phyloP scores from a whole-genome alignment of 1,284 basidiomycete genomes.

The Inonotus hispidus region DNA sequence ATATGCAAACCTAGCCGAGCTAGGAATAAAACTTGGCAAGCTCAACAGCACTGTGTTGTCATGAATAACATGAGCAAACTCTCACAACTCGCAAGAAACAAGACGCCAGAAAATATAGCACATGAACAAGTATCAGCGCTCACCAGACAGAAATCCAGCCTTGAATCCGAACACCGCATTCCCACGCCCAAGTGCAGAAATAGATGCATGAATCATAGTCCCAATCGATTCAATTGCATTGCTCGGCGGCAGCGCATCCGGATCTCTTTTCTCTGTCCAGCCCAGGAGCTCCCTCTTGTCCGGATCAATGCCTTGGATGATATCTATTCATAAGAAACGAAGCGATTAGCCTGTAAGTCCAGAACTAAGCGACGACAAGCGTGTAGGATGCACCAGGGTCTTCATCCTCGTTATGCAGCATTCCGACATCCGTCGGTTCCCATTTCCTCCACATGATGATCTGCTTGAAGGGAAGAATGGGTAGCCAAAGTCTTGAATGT shows the following conservation, averaged over 20 bases:
- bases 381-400: conserved; percentile 36
- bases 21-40: conserved; percentile 35
- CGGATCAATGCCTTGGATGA: conserved; percentile 51
- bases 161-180: conserved; percentile 76
- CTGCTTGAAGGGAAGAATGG: conserved; percentile 40
- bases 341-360: neutral
- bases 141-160: conserved; percentile 63
- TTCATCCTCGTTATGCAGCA: conserved; percentile 48
- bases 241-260: conserved; percentile 66
- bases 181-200: conserved; percentile 42
- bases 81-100: no score
- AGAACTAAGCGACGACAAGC: neutral
- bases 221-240: conserved; percentile 51
- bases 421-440: conserved; percentile 38
- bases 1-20: conserved; percentile 18
- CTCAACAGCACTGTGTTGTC: conserved; percentile 44
- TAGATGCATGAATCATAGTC: conserved; percentile 38
- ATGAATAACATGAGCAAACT: neutral
- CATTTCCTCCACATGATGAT: conserved; percentile 40
- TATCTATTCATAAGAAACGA: conserved; percentile 33
- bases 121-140: neutral
- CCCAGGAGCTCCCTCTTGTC: conserved; percentile 37
- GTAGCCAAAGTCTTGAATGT: conserved; percentile 62
- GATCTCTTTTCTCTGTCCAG: conserved; percentile 54
- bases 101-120: no score